Evolutionary conservation across 805 yeast species (phyloP).

Genomic region (Metschnikowia sp.): DNA sequence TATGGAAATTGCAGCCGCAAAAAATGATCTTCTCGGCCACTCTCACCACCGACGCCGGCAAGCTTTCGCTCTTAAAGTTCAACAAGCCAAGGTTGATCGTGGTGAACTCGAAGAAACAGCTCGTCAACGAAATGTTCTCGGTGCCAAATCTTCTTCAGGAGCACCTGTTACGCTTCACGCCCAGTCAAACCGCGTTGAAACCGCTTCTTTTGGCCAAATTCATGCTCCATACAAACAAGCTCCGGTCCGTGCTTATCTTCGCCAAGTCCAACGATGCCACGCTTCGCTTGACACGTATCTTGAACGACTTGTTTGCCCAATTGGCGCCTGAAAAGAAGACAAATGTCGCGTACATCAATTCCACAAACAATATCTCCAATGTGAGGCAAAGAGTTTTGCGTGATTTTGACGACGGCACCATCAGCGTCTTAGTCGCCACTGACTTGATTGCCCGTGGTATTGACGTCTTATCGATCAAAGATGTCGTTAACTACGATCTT

Average conservation of each 20-base stretch:
- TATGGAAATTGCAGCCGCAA: conserved; percentile 43
- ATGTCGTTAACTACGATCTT: conserved; percentile 85
- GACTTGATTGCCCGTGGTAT: conserved; percentile 97
- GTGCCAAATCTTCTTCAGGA: conserved; percentile 55
- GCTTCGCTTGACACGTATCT: conserved; percentile 66
- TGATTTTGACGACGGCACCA: conserved; percentile 52
- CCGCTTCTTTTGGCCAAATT: conserved; percentile 70
- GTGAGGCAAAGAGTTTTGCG: conserved; percentile 54
- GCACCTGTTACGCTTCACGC: conserved; percentile 38
- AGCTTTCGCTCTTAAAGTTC: conserved; percentile 67
- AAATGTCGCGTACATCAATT: conserved; percentile 49
- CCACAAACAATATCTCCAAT: conserved; percentile 49
- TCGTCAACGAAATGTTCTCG: conserved; percentile 55
- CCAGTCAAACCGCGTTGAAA: conserved; percentile 47
- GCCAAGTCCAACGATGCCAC: conserved; percentile 83
- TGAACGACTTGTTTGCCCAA: conserved; percentile 40
- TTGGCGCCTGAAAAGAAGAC: conserved; percentile 11
- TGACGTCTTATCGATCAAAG: conserved; percentile 65
- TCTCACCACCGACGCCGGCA: conserved; percentile 88
- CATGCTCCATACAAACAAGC: conserved; percentile 33
- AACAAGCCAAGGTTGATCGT: conserved; percentile 69
- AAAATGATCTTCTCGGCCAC: conserved; percentile 89
- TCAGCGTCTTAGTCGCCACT: conserved; percentile 66
- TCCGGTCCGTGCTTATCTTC: conserved; percentile 52
- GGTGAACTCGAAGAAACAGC: conserved; percentile 53